These are phyloP conservation scores for Sarocladiaceae sp. DNA, from an alignment of 2,329 filamentous ascomycete species.

Conservation along the genomic window DNA sequence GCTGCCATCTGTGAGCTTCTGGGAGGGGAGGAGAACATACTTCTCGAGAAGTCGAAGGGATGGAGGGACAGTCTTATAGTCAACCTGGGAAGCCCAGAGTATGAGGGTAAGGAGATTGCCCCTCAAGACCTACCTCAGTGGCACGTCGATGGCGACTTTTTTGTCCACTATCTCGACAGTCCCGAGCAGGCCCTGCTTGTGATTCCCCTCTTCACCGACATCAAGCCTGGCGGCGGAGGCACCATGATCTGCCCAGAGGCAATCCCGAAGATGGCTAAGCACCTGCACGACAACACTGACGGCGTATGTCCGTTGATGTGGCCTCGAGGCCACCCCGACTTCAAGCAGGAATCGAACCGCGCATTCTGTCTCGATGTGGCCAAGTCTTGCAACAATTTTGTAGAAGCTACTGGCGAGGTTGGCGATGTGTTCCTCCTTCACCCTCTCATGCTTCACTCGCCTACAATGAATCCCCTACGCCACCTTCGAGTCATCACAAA, in stretches of 20 bases:
- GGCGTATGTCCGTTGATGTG: conserved; percentile 62
- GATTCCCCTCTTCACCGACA: conserved; percentile 61
- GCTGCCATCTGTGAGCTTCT: conserved; percentile 60
- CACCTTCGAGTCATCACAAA: conserved; percentile 21
- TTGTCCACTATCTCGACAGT: conserved; percentile 65
- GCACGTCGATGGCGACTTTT: conserved; percentile 69
- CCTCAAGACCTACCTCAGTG: conserved; percentile 50
- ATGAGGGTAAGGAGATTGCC: conserved; percentile 39
- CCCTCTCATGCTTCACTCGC: conserved; percentile 54
- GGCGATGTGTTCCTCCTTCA: conserved; percentile 55
- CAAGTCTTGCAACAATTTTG: conserved; percentile 37
- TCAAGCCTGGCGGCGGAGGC: conserved; percentile 53
- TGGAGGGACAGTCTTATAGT: conserved; percentile 66
- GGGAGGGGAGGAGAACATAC: conserved; percentile 52
- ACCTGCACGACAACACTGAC: conserved; percentile 55
- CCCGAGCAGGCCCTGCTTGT: conserved; percentile 63
- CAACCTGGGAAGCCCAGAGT: conserved; percentile 54
- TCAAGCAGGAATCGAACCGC: conserved; percentile 34
- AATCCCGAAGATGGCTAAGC: conserved; percentile 49
- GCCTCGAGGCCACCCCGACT: conserved; percentile 43
- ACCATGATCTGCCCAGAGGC: conserved; percentile 57
- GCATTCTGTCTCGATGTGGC: conserved; percentile 38
- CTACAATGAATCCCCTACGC: conserved; percentile 27
- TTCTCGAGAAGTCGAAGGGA: conserved; percentile 32
- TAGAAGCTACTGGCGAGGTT: conserved; percentile 46